Percentiles rank a stretch among this genome's conserved stretches.
Evolutionary conservation across 352 stramenopile species (phyloP).

Genomic region (Nothophytophthora sp.): DNA sequence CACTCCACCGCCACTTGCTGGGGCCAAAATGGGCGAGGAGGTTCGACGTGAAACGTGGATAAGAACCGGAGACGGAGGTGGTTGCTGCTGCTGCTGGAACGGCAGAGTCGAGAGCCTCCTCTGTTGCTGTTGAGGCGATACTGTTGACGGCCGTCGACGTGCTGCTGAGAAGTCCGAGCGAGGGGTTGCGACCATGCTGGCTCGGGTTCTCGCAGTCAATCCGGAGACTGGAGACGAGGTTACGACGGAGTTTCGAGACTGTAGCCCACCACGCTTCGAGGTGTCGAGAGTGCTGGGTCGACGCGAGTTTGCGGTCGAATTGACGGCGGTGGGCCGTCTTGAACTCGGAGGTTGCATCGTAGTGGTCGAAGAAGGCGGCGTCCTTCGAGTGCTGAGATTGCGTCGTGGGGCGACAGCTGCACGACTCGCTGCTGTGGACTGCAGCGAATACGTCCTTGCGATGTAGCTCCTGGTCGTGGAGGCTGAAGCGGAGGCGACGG

Average conservation of each 20-base stretch:
- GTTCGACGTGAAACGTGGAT: constrained; percentile 61
- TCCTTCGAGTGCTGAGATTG: constrained; percentile 7
- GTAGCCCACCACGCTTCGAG: no score
- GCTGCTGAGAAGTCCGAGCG: no score
- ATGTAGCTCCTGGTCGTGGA: constrained; percentile 8
- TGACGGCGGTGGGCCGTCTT: no score
- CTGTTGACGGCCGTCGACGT: constrained; percentile 8
- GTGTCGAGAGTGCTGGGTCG: no score
- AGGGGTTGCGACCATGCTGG: no score
- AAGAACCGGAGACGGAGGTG: constrained; percentile 36
- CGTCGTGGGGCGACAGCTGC: constrained; percentile 29
- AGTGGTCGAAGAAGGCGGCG: constrained; percentile 4
- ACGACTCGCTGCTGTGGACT: constrained; percentile 42
- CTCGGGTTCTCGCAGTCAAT: no score
- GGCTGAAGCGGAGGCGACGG: no score
- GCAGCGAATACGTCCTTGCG: constrained; percentile 41
- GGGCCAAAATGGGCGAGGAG: constrained; percentile 47
- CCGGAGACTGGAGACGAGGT: no score
- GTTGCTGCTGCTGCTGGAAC: constrained; percentile 19
- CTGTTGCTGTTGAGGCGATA: constrained; percentile 6
- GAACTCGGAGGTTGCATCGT: background rate
- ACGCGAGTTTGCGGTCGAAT: no score
- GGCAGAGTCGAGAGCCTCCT: constrained; percentile 12
- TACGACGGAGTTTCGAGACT: no score
- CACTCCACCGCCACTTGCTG: constrained; percentile 23